These are phyloP conservation scores for Ambrosia trifida DNA, from an alignment of 129 eudicot genomes.

Conservation along the genomic window DNA sequence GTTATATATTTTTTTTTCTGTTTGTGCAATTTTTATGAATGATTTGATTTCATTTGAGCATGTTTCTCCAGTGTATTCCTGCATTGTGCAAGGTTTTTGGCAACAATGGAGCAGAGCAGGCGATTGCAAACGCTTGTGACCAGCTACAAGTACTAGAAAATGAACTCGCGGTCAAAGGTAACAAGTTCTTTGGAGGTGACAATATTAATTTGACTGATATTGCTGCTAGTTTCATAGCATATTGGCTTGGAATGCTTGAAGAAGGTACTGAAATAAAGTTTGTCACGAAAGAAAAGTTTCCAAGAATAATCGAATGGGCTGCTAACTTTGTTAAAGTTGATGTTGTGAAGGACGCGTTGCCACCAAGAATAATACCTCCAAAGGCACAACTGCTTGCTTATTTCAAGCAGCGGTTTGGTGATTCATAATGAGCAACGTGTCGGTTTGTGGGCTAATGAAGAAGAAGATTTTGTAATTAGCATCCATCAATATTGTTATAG, in stretches of 20 bases:
- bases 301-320: constrained; percentile 41
- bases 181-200: constrained; percentile 42
- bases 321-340: constrained; percentile 23
- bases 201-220: constrained; percentile 42
- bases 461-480: not conserved
- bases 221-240: constrained; percentile 37
- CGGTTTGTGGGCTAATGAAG: not conserved
- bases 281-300: constrained; percentile 34
- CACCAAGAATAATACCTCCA: constrained; percentile 27
- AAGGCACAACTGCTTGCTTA: constrained; percentile 16
- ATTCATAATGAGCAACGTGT: not conserved
- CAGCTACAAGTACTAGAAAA: constrained; percentile 20
- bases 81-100: constrained; percentile 29
- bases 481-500: constrained; percentile 11
- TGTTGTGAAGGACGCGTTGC: constrained; percentile 39
- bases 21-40: not conserved
- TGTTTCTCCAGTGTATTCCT: constrained; percentile 23
- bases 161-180: constrained; percentile 25
- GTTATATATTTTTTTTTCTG: not conserved
- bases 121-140: constrained; percentile 34
- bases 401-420: constrained; percentile 27
- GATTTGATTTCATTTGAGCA: not conserved
- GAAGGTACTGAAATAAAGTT: constrained; percentile 25
- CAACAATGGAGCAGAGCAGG: constrained; percentile 30
- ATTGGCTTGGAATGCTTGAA: constrained; percentile 42